A percentile compares a stretch with the other conserved stretches of the same genome.
phyloP scores from a whole-genome alignment of 768 basidiomycete species.

The Pulveroboletus sp. region DNA sequence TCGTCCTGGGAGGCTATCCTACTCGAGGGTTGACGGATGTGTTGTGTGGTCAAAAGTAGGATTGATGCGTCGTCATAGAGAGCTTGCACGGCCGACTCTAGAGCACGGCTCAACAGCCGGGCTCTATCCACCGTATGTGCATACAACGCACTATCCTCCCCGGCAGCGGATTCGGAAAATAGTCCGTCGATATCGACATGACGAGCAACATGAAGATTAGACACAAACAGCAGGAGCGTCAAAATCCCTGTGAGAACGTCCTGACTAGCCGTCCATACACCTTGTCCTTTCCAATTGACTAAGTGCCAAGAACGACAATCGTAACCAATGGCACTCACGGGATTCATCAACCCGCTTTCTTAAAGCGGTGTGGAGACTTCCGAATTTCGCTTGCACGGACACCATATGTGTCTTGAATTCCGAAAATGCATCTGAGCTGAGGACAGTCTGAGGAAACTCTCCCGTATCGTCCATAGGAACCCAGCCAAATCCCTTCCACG shows the following conservation, averaged over 20 bases:
- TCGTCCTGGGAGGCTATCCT: slow-evolving; percentile 10
- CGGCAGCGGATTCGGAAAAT: slow-evolving; percentile 40
- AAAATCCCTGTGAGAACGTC: slow-evolving; percentile 53
- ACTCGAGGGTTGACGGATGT: slow-evolving; percentile 16
- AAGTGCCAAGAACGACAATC: not conserved
- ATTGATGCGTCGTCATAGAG: slow-evolving; percentile 67
- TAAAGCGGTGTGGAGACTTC: slow-evolving; percentile 24
- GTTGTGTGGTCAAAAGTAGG: slow-evolving; percentile 57
- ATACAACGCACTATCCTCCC: slow-evolving; percentile 49
- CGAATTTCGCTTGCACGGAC: slow-evolving; percentile 49
- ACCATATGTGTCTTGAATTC: slow-evolving; percentile 48
- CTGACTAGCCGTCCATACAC: slow-evolving; percentile 38
- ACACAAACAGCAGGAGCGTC: slow-evolving; percentile 52
- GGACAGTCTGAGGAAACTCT: slow-evolving; percentile 40
- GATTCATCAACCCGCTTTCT: slow-evolving; percentile 19
- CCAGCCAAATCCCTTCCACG: slow-evolving; percentile 87
- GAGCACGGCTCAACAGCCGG: slow-evolving; percentile 56
- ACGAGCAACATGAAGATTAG: slow-evolving; percentile 73
- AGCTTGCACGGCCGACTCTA: slow-evolving; percentile 68
- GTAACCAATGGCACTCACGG: slow-evolving; percentile 18
- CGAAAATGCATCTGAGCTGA: slow-evolving; percentile 48
- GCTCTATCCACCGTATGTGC: slow-evolving; percentile 65
- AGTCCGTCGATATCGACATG: slow-evolving; percentile 82
- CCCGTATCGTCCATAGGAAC: slow-evolving; percentile 50
- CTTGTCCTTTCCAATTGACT: slow-evolving; percentile 20